Percentiles rank a stretch among this genome's conserved stretches.
These are phyloP conservation scores for Puya raimondii DNA, from an alignment of 176 grass and related monocot genomes.

Conservation along the genomic window DNA sequence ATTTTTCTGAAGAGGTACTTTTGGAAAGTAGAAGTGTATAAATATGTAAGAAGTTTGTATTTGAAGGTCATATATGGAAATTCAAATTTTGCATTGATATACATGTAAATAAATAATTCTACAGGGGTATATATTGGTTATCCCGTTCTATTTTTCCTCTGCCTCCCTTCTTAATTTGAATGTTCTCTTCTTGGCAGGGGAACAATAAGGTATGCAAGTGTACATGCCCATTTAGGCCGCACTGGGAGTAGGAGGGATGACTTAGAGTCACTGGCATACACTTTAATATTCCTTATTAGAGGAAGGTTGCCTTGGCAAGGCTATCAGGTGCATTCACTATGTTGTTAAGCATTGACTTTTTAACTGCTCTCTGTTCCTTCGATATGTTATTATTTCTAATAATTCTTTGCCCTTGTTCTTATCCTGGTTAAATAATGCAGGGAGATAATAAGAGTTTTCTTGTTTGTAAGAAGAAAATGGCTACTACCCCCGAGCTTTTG, in stretches of 20 bases:
- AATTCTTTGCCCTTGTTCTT: neutral
- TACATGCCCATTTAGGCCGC: constrained; percentile 85
- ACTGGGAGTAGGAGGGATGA: constrained; percentile 86
- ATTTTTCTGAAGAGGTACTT: too few relatives aligned
- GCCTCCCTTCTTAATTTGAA: too few relatives aligned
- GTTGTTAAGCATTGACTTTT: constrained; percentile 8
- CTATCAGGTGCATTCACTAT: constrained; percentile 55
- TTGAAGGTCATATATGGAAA: too few relatives aligned
- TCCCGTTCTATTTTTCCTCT: constrained; percentile 21
- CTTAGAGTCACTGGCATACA: constrained; percentile 86
- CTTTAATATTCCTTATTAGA: constrained; percentile 75
- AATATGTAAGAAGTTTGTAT: too few relatives aligned
- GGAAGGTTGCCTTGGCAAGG: constrained; percentile 91
- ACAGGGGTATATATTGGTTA: neutral
- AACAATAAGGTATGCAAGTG: constrained; percentile 89
- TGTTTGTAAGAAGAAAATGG: constrained; percentile 95
- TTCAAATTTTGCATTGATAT: too few relatives aligned
- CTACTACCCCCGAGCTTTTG: constrained; percentile 52
- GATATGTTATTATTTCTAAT: constrained; percentile 13
- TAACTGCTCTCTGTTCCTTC: neutral
- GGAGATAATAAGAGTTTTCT: constrained; percentile 91
- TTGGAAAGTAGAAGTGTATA: too few relatives aligned
- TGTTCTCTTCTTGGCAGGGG: constrained; percentile 33
- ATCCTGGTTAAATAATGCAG: constrained; percentile 25
- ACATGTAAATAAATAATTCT: too few relatives aligned